phyloP scores from a whole-genome alignment of 2,329 filamentous ascomycete species.

The Microsporum canis region DNA sequence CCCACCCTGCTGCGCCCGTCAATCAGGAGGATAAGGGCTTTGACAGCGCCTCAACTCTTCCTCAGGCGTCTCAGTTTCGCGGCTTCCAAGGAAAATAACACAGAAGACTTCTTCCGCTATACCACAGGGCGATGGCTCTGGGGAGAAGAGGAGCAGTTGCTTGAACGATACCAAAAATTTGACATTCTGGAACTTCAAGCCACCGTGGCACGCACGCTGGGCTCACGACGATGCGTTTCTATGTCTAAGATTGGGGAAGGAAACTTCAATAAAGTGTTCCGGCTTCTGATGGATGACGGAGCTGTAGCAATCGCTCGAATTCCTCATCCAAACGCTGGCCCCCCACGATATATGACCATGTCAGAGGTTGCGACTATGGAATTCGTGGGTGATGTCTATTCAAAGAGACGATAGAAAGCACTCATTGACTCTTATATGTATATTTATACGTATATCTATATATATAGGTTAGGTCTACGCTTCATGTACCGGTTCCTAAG shows the following conservation, averaged over 20 bases:
- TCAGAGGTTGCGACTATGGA: slow-evolving; percentile 15
- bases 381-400: slow-evolving; percentile 10
- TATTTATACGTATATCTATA: too few relatives aligned
- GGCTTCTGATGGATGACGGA: slow-evolving; percentile 18
- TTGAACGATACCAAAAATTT: slow-evolving; percentile 22
- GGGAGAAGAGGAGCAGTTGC: slow-evolving; percentile 23
- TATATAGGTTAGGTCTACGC: slow-evolving; percentile 8
- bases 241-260: slow-evolving; percentile 32
- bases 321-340: slow-evolving; percentile 11
- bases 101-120: slow-evolving; percentile 19
- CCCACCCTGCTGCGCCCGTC: background rate
- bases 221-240: slow-evolving; percentile 21
- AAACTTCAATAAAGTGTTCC: slow-evolving; percentile 29
- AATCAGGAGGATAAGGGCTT: background rate
- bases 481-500: slow-evolving; percentile 5
- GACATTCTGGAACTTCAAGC: slow-evolving; percentile 24
- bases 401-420: background rate
- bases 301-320: slow-evolving; percentile 18
- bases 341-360: slow-evolving; percentile 9
- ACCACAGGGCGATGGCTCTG: slow-evolving; percentile 24
- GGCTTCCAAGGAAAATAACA: background rate
- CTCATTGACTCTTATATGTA: background rate
- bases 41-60: background rate
- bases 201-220: slow-evolving; percentile 21
- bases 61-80: background rate